Base-by-base conservation (phyloP, 2,329 filamentous ascomycete species). In the Pseudopithomyces maydicus region DNA sequence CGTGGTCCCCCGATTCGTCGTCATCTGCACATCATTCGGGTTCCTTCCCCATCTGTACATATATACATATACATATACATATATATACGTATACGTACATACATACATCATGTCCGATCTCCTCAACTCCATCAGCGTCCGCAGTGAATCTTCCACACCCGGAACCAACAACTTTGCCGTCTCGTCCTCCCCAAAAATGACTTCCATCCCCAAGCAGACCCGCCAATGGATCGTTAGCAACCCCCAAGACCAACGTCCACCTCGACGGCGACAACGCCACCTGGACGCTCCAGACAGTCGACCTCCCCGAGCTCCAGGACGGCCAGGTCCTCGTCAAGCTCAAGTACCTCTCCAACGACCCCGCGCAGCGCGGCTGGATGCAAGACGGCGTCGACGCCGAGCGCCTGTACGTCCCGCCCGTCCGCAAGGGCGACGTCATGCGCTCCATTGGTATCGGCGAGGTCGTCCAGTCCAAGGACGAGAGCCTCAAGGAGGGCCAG, bases 361-460 rank as follows among this genome's bases (percentile, higher is more conserved):
- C 82, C 1, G 82, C 81, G 3, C 81, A 84, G 64, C 77, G 82
- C 53, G 76, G 74, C 43, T 83, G 81, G 80, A 82, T 84, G 57
- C 73, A 79, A 56, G 67, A 74, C 22, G 65, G 63, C 53, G 65
- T 71, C 14, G 70, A 78, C 42, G 70, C 78, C 1, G 76, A 76
- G 26, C 78, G 81, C 38, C 72, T 82, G 6, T 84, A 84, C 67
- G 68, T 77, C 0, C 67, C 74, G 0, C 81, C 81, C 8, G 79
- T 84, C 10, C 41, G 74, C 19, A 54, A 76, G 38, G 78, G 78
- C 60, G 71, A 72, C 1, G 78, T 83, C 32, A 92, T 92, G 89
- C 86, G 88, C 62, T 86, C 87, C 36, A 74, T 74, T 19, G 81
- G 79, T 61, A 82, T 90, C 57, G 81, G 80, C 57, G 84, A 87